These are phyloP conservation scores for Metschnikowia chrysomelidarum DNA, from an alignment of 805 yeast genomes.

Conservation along the genomic window DNA sequence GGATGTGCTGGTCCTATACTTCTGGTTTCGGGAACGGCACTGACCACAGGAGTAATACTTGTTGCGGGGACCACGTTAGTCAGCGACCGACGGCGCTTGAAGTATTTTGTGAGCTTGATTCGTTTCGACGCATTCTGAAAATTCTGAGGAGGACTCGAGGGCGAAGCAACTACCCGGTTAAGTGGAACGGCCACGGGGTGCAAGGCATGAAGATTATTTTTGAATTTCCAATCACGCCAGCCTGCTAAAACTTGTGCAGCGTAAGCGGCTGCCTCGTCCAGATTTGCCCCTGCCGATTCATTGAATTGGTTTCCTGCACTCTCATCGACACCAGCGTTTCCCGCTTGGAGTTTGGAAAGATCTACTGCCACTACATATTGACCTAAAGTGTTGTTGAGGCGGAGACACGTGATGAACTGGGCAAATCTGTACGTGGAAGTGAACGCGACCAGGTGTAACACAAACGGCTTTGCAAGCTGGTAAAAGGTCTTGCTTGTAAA, in stretches of 20 bases:
- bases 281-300: background rate
- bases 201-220: slow-evolving; percentile 57
- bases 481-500: slow-evolving; percentile 53
- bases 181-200: slow-evolving; percentile 21
- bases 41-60: slow-evolving; percentile 8
- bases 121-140: slow-evolving; percentile 8
- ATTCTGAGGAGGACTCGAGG: background rate
- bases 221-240: slow-evolving; percentile 90
- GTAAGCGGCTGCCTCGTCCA: slow-evolving; percentile 2
- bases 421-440: slow-evolving; percentile 76
- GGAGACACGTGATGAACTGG: slow-evolving; percentile 70
- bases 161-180: slow-evolving; percentile 15
- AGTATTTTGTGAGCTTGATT: slow-evolving; percentile 17
- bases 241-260: slow-evolving; percentile 54
- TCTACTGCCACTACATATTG: slow-evolving; percentile 55
- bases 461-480: slow-evolving; percentile 47
- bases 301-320: slow-evolving; percentile 9
- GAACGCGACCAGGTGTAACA: slow-evolving; percentile 56
- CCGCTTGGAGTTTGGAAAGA: slow-evolving; percentile 46
- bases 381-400: slow-evolving; percentile 56
- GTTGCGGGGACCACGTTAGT: slow-evolving; percentile 16
- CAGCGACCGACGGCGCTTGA: slow-evolving; percentile 16
- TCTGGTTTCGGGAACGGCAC: background rate
- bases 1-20: slow-evolving; percentile 43
- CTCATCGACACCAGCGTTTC: slow-evolving; percentile 25